A percentile compares a stretch with the other conserved stretches of the same genome.
These are phyloP conservation scores for Cystoisospora suis DNA, from an alignment of 169 alveolate species.

Conservation along the genomic window DNA sequence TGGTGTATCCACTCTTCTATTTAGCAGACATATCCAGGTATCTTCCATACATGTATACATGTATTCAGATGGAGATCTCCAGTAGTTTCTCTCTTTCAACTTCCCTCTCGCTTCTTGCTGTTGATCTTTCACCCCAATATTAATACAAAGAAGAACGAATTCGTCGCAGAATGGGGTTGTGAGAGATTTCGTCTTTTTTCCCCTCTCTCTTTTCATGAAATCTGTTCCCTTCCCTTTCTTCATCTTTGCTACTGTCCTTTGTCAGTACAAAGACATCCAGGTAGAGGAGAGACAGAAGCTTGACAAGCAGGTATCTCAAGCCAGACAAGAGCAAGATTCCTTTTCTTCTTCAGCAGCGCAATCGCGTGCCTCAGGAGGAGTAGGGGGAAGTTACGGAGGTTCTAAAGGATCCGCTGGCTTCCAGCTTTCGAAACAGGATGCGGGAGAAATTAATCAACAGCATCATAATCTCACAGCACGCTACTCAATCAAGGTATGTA, in stretches of 20 bases:
- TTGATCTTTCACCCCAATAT: too few relatives aligned
- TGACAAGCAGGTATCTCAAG: neutral
- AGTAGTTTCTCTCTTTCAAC: too few relatives aligned
- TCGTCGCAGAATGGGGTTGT: too few relatives aligned
- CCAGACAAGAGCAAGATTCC: slow-evolving; percentile 1
- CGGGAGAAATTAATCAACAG: slow-evolving; percentile 60
- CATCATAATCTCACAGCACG: slow-evolving; percentile 52
- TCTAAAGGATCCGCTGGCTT: neutral
- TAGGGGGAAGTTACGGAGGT: neutral
- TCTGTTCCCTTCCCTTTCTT: neutral
- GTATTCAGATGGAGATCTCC: too few relatives aligned
- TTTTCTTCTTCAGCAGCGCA: too few relatives aligned
- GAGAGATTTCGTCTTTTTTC: too few relatives aligned
- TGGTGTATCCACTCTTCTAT: too few relatives aligned
- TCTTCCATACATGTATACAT: too few relatives aligned
- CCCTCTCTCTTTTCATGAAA: too few relatives aligned
- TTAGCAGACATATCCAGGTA: too few relatives aligned
- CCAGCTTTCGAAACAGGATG: slow-evolving; percentile 57
- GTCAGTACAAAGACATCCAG: slow-evolving; percentile 28
- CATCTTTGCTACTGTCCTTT: neutral
- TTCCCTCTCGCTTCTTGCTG: too few relatives aligned
- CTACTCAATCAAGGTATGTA: slow-evolving; percentile 46
- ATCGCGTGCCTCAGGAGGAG: neutral
- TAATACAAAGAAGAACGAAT: too few relatives aligned
- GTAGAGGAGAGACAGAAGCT: neutral